Evolutionary conservation across 2,329 filamentous ascomycete genomes (phyloP).

Genomic region (Aureobasidium lini): DNA sequence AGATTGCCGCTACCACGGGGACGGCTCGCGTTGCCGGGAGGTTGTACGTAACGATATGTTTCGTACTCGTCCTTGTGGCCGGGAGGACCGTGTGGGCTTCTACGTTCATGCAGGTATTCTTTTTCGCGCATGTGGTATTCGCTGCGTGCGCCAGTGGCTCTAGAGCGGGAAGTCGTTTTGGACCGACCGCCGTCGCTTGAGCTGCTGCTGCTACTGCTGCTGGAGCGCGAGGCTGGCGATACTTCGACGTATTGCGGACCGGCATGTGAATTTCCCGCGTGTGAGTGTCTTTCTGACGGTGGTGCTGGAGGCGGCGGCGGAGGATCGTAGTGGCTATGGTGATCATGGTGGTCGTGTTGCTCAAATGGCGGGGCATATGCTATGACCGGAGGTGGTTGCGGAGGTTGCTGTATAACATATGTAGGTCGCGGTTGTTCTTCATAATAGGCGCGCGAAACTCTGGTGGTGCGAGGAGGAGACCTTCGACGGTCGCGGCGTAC

Average conservation of each 20-base stretch:
- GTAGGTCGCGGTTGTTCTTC: slow-evolving; percentile 18
- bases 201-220: slow-evolving; percentile 18
- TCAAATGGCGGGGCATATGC: slow-evolving; percentile 35
- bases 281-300: slow-evolving; percentile 19
- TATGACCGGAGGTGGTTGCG: slow-evolving; percentile 19
- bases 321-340: slow-evolving; percentile 31
- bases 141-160: slow-evolving; percentile 18
- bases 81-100: slow-evolving; percentile 18
- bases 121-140: slow-evolving; percentile 38
- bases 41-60: slow-evolving; percentile 40
- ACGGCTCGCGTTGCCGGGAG: slow-evolving; percentile 19
- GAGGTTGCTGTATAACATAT: slow-evolving; percentile 14
- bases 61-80: slow-evolving; percentile 33
- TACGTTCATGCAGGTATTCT: slow-evolving; percentile 34
- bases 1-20: slow-evolving; percentile 17
- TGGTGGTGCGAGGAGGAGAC: slow-evolving; percentile 19
- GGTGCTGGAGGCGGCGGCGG: slow-evolving; percentile 26
- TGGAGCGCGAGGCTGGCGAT: slow-evolving; percentile 23
- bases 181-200: slow-evolving; percentile 26
- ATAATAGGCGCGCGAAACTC: slow-evolving; percentile 18
- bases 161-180: slow-evolving; percentile 19
- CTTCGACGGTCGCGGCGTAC: slow-evolving; percentile 28
- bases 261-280: slow-evolving; percentile 19
- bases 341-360: slow-evolving; percentile 18
- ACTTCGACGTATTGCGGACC: slow-evolving; percentile 40